Percentiles rank a stretch among this genome's conserved stretches.
Evolutionary conservation across 192 early-diverging fungal species (phyloP).

Genomic region (Backusella tarrabulga): DNA sequence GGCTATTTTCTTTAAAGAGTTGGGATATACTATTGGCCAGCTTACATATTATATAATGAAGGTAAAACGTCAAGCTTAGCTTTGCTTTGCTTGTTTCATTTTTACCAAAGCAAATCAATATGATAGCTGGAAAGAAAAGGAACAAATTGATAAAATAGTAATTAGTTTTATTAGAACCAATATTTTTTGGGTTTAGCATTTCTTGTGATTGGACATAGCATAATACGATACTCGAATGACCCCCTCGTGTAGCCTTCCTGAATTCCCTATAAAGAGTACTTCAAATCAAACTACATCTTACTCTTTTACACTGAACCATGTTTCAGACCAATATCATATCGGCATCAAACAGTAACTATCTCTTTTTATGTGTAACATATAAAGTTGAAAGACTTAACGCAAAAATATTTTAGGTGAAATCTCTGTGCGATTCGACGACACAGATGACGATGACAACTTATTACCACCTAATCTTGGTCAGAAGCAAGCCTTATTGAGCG

Average conservation of each 20-base stretch:
- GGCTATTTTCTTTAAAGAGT: background rate
- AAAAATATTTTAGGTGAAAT: background rate
- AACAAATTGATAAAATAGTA: background rate
- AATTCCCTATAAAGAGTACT: background rate
- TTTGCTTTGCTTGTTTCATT: background rate
- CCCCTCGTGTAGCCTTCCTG: background rate
- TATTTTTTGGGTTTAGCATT: background rate
- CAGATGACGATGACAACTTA: constrained; percentile 21
- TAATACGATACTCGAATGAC: background rate
- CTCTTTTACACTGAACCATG: background rate
- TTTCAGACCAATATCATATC: background rate
- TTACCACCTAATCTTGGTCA: background rate
- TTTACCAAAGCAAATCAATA: background rate
- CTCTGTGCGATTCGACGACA: background rate
- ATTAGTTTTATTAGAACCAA: background rate
- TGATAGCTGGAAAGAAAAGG: background rate
- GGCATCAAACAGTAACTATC: background rate
- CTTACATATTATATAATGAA: background rate
- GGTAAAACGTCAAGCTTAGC: background rate
- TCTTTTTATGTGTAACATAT: background rate
- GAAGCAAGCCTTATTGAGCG: background rate
- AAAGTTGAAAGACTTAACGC: background rate
- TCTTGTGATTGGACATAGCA: background rate
- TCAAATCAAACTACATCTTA: background rate
- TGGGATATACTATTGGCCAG: background rate